phyloP scores from a whole-genome alignment of 768 basidiomycete genomes.

The button mushroom (Agaricus bisporus) region DNA sequence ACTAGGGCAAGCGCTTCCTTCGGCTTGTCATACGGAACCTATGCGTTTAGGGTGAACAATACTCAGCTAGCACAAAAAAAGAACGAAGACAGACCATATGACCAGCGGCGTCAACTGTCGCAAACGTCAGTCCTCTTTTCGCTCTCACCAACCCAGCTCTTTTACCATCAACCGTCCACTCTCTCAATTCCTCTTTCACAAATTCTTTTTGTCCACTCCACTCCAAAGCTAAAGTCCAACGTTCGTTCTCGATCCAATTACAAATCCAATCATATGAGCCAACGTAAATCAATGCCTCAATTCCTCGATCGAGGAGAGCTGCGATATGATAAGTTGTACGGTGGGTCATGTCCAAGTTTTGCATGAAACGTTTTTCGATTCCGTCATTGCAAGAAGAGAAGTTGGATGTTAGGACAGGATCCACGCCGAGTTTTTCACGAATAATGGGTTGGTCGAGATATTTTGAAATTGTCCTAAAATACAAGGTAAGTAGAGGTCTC shows the following conservation, averaged over 20 bases:
- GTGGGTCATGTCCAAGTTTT: constrained; percentile 34
- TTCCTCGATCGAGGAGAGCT: constrained; percentile 63
- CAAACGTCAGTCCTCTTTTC: constrained; percentile 53
- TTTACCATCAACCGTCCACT: constrained; percentile 54
- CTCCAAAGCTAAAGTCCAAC: constrained; percentile 63
- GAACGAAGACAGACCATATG: constrained; percentile 48
- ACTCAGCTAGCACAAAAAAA: background rate
- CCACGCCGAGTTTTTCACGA: constrained; percentile 57
- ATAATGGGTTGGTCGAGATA: constrained; percentile 59
- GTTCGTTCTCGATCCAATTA: constrained; percentile 70
- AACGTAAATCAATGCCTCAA: constrained; percentile 65
- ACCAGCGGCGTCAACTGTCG: constrained; percentile 61
- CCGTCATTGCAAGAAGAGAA: constrained; percentile 26
- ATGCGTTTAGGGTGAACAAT: background rate
- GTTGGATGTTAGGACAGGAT: constrained; percentile 30
- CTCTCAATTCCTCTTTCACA: constrained; percentile 35
- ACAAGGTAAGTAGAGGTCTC: background rate
- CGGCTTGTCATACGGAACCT: constrained; percentile 61
- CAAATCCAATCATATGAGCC: constrained; percentile 73
- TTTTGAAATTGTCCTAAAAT: constrained; percentile 42
- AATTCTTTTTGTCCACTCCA: constrained; percentile 58
- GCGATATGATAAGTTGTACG: constrained; percentile 53
- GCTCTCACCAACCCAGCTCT: constrained; percentile 30
- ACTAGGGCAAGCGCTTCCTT: constrained; percentile 25
- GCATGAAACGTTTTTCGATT: constrained; percentile 44